Evolutionary conservation across 1,284 basidiomycete species (phyloP).

Genomic region (Fomitopsis betulina): DNA sequence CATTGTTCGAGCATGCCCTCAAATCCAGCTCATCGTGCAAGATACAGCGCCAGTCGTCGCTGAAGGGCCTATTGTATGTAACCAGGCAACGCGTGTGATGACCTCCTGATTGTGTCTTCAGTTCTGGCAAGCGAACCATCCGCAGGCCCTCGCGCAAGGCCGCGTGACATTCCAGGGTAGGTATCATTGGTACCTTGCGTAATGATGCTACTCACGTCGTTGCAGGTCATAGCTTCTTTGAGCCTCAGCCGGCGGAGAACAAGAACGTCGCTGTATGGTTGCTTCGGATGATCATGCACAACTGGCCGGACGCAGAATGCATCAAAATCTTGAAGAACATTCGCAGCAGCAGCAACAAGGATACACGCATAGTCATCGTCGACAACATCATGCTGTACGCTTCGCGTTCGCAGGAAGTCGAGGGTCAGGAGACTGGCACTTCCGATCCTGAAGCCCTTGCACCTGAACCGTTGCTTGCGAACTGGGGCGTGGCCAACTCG

Average conservation of each 20-base stretch:
- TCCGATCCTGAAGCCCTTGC: constrained; percentile 6
- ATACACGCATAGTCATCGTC: constrained; percentile 11
- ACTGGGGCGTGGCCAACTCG: constrained; percentile 11
- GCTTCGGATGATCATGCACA: constrained; percentile 62
- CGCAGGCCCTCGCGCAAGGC: constrained; percentile 17
- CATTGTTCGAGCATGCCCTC: constrained; percentile 15
- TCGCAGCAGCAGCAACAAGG: background rate
- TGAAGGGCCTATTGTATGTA: constrained; percentile 11
- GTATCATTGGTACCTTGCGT: background rate
- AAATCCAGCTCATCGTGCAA: constrained; percentile 21
- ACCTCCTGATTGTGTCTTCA: background rate
- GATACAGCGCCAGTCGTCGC: constrained; percentile 26
- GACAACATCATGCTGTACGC: constrained; percentile 13
- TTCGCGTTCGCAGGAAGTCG: constrained; percentile 6
- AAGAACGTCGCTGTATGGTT: constrained; percentile 46
- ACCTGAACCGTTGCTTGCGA: constrained; percentile 9
- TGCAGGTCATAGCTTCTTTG: constrained; percentile 66
- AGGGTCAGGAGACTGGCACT: constrained; percentile 1
- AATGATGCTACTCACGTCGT: background rate
- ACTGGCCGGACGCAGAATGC: constrained; percentile 55
- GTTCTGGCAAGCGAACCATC: constrained; percentile 20
- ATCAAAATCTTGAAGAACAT: constrained; percentile 10
- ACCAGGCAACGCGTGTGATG: background rate
- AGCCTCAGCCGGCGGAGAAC: constrained; percentile 41
- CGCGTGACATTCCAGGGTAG: constrained; percentile 18